Evolutionary conservation across 805 yeast species (phyloP), one percentile per base, ranked within the genome.

Genomic region (Scheffersomyces amazonensis): DNA sequence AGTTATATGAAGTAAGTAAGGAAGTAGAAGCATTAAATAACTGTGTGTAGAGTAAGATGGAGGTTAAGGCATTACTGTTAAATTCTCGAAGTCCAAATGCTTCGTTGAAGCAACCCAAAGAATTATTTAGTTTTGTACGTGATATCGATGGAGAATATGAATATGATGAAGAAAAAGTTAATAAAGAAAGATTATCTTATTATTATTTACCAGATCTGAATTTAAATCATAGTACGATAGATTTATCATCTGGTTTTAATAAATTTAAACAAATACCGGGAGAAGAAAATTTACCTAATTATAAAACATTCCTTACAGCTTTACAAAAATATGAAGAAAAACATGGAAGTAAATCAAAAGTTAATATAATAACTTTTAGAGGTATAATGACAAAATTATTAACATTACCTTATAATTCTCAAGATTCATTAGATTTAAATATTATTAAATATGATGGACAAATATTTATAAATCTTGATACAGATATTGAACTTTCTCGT

Each of bases 101-200:
- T 0, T 78, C 87, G 2, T 69, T 90, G 37, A 81, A 83, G 51
- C 95, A 88, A 58, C 98, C 99, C 2, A 83, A 82, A 47, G 96
- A 93, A 59, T 48, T 91, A 2, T 69, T 76, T n/a, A 58, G 76
- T 3, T 91, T 69, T 55, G 79, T 91, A 1, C 66, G 88, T 40
- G 78, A 75, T 19, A 60, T 62, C n/a, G 75, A 80, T 4, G 81
- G 80, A 3, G 52, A 52, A 16, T 67, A 56, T 51, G 41, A 42
- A 8, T 48, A 49, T 35, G 76, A 71, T 16, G 69, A 75, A 20
- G 52, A 62, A 21, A 54, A 62, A 4, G 60, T 76, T 8, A 81
- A 80, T 47, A 77, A 77, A 37, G 71, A 76, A 3, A 43, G 49
- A 21, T 60, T 87, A 36, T 65, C 73, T n/a, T 88, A 87, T 60